A percentile compares a stretch with the other conserved stretches of the same genome.
phyloP scores from a whole-genome alignment of 345 rosid genomes.

The Hibiscus syriacus region DNA sequence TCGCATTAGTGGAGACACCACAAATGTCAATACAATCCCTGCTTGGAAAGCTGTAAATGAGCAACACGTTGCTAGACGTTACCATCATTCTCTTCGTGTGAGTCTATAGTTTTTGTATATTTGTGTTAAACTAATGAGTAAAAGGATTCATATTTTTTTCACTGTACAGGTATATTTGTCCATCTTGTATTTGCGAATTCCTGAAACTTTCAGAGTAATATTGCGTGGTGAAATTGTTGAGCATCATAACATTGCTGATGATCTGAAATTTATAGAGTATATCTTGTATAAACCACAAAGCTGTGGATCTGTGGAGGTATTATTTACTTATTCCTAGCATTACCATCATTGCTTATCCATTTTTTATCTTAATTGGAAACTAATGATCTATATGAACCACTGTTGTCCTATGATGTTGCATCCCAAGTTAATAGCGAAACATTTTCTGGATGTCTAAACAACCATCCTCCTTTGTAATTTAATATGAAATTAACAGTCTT shows the following conservation, averaged over 20 bases:
- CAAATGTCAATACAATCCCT: slow-evolving; percentile 26
- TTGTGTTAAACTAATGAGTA: background rate
- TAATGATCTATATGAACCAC: no score
- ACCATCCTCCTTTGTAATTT: no score
- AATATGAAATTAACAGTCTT: no score
- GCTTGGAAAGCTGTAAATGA: slow-evolving; percentile 49
- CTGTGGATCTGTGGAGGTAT: slow-evolving; percentile 63
- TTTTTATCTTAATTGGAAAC: background rate
- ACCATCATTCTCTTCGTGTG: slow-evolving; percentile 74
- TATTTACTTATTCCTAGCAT: background rate
- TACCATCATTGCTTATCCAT: background rate
- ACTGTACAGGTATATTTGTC: slow-evolving; percentile 64
- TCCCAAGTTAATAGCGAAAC: no score
- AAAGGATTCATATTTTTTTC: slow-evolving; percentile 4
- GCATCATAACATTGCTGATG: slow-evolving; percentile 82
- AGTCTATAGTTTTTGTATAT: slow-evolving; percentile 17
- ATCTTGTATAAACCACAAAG: slow-evolving; percentile 78
- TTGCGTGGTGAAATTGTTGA: slow-evolving; percentile 69
- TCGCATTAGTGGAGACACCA: slow-evolving; percentile 56
- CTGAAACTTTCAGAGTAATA: slow-evolving; percentile 54
- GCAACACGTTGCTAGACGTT: slow-evolving; percentile 59
- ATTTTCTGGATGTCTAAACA: no score
- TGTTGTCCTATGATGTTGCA: no score
- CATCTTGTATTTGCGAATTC: slow-evolving; percentile 76
- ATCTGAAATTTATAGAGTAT: slow-evolving; percentile 70